These are phyloP conservation scores for Artemisia argyi DNA, from an alignment of 129 eudicot species.

Conservation along the genomic window DNA sequence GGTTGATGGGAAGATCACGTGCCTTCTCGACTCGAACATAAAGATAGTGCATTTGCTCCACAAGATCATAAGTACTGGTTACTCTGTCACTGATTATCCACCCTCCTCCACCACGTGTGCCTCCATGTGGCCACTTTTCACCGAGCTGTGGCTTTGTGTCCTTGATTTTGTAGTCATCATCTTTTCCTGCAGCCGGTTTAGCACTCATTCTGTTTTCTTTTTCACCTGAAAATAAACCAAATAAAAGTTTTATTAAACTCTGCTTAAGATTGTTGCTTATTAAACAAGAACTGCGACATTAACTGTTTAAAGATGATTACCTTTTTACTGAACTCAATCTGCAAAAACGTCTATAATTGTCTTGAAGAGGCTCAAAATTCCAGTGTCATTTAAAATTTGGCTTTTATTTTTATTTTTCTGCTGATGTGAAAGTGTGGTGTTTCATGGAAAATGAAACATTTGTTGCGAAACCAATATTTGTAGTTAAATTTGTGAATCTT, in stretches of 20 bases:
- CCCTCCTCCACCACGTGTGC: constrained; percentile 83
- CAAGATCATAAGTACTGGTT: constrained; percentile 92
- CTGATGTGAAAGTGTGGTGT: constrained; percentile 6
- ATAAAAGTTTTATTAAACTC: neutral
- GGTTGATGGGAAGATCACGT: constrained; percentile 64
- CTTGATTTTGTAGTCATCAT: constrained; percentile 78
- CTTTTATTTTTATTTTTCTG: neutral
- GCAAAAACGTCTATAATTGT: constrained; percentile 14
- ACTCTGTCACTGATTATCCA: constrained; percentile 70
- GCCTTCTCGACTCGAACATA: constrained; percentile 95
- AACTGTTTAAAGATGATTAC: constrained; percentile 17
- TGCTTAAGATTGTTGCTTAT: neutral
- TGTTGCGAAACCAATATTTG: constrained; percentile 24
- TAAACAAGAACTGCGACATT: neutral
- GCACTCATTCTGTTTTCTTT: constrained; percentile 37
- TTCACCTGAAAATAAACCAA: constrained; percentile 2
- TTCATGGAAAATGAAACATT: constrained; percentile 26
- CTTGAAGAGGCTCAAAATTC: constrained; percentile 13
- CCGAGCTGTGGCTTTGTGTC: constrained; percentile 75
- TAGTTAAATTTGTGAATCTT: constrained; percentile 24
- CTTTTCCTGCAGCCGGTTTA: constrained; percentile 44
- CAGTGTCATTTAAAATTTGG: constrained; percentile 4
- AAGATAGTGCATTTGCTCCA: constrained; percentile 88
- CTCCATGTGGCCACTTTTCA: constrained; percentile 92
- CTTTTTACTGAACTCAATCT: constrained; percentile 17